Percentiles rank a stretch among this genome's conserved stretches.
Evolutionary conservation across 768 basidiomycete genomes (phyloP).

Genomic region (Tricholomella constricta): DNA sequence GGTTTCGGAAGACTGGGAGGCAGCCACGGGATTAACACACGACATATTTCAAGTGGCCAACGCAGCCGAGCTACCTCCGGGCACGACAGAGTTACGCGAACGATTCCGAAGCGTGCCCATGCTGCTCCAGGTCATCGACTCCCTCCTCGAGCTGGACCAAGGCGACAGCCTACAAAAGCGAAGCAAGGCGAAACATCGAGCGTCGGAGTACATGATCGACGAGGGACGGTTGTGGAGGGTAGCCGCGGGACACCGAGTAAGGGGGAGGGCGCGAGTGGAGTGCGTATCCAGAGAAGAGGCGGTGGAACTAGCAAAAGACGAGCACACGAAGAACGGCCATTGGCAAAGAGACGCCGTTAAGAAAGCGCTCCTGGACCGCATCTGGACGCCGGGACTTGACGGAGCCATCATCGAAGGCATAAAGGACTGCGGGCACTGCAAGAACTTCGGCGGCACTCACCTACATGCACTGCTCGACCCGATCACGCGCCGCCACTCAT

Average conservation of each 20-base stretch:
- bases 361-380: constrained; percentile 24
- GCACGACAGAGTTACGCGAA: background rate
- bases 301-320: too few species aligned
- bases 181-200: constrained; percentile 24
- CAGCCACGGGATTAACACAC: too few species aligned
- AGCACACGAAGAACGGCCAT: constrained; percentile 31
- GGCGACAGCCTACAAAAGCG: constrained; percentile 7
- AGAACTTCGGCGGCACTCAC: too few species aligned
- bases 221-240: constrained; percentile 31
- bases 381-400: constrained; percentile 29
- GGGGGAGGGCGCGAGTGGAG: constrained; percentile 25
- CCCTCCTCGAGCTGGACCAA: constrained; percentile 17
- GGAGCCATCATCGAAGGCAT: constrained; percentile 25
- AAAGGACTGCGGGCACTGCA: too few species aligned
- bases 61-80: background rate
- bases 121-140: constrained; percentile 1
- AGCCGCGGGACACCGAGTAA: constrained; percentile 11
- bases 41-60: constrained; percentile 5
- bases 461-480: too few species aligned
- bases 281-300: constrained; percentile 32
- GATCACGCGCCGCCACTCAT: constrained; percentile 37
- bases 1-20: constrained; percentile 31
- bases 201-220: too few species aligned
- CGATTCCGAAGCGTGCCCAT: constrained; percentile 13
- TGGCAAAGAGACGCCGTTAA: constrained; percentile 37